These are phyloP conservation scores for Trichoderma sp. DNA, from an alignment of 2,329 filamentous ascomycete genomes.

Conservation along the genomic window DNA sequence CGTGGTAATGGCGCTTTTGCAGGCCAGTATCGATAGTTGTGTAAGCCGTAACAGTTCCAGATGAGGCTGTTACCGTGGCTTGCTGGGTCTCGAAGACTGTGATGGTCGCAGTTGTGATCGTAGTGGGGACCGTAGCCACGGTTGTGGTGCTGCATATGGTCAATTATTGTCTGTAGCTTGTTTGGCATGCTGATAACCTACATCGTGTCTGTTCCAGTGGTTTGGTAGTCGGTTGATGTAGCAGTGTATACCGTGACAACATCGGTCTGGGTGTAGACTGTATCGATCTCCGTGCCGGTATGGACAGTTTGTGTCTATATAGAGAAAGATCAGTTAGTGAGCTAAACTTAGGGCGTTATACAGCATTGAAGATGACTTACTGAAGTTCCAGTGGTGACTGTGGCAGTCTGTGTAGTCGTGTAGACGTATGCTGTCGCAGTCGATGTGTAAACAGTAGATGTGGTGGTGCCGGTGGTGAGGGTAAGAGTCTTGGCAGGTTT, in stretches of 20 bases:
- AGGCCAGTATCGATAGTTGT: conserved; percentile 1
- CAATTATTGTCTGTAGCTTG: background rate
- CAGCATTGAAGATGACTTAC: background rate
- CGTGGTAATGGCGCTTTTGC: background rate
- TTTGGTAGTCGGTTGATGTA: background rate
- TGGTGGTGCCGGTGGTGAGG: background rate
- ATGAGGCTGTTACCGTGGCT: background rate
- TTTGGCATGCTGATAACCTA: background rate
- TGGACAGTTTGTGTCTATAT: background rate
- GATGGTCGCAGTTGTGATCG: background rate
- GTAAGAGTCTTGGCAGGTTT: background rate
- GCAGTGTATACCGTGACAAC: conserved; percentile 4
- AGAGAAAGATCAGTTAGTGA: background rate
- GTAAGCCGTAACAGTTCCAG: background rate
- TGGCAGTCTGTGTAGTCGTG: conserved; percentile 1
- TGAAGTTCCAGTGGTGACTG: background rate
- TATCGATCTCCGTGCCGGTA: background rate
- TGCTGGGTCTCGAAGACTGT: background rate
- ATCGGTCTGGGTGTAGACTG: background rate
- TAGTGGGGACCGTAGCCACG: background rate
- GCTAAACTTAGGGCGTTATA: background rate
- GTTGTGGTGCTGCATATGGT: background rate
- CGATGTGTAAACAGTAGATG: background rate
- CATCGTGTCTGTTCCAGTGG: conserved; percentile 2
- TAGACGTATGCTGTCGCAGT: background rate